These are phyloP conservation scores for Podila horticola DNA, from an alignment of 192 early-diverging fungal species.

Conservation along the genomic window DNA sequence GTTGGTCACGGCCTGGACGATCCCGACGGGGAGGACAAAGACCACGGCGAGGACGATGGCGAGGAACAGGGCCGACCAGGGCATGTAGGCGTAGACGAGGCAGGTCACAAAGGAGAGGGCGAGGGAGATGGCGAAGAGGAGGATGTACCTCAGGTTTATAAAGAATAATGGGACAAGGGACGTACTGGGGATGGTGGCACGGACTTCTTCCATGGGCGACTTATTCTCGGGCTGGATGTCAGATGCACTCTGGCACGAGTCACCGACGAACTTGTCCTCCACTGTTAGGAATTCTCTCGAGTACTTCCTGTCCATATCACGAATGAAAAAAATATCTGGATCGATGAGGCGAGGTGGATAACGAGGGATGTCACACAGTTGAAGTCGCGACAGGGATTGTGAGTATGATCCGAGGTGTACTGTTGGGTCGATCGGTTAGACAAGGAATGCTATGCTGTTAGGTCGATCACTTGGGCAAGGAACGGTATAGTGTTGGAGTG, in stretches of 20 bases:
- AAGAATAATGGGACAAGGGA: no score
- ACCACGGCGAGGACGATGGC: constrained; percentile 51
- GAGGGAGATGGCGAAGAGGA: constrained; percentile 46
- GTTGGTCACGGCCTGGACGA: constrained; percentile 67
- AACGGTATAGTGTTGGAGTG: no score
- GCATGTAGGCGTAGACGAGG: constrained; percentile 42
- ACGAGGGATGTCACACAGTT: neutral
- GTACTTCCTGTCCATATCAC: neutral
- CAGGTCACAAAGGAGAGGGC: constrained; percentile 40
- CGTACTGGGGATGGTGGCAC: constrained; percentile 47
- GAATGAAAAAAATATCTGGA: neutral
- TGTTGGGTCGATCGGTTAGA: no score
- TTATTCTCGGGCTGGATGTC: constrained; percentile 30
- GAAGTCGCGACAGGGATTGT: no score
- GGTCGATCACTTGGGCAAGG: no score
- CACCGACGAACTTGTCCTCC: constrained; percentile 6
- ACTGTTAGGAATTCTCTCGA: neutral
- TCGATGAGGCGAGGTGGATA: neutral
- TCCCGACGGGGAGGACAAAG: constrained; percentile 28
- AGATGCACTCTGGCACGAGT: neutral
- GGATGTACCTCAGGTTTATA: constrained; percentile 60
- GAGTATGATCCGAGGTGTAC: no score
- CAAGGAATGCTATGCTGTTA: no score
- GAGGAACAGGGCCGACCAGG: constrained; percentile 59
- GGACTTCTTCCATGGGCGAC: constrained; percentile 53